A percentile compares a stretch with the other conserved stretches of the same genome.
phyloP scores from a whole-genome alignment of 306 rosid species.

The Mimosa bimucronata region DNA sequence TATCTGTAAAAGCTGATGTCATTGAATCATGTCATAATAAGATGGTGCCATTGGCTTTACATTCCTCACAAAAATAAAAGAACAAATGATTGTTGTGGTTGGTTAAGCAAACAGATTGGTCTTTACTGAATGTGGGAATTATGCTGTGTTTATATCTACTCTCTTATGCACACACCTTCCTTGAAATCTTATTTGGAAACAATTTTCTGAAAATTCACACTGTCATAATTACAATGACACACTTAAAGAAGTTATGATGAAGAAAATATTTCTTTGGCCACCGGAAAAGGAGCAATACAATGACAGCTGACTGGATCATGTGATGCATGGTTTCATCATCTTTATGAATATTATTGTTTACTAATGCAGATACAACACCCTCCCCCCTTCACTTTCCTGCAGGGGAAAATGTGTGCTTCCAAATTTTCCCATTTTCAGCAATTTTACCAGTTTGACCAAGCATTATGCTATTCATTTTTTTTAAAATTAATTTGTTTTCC shows the following conservation, averaged over 20 bases:
- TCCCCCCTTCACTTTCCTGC: not conserved
- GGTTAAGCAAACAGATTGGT: not conserved
- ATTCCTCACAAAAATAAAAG: not conserved
- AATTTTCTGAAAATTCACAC: not conserved
- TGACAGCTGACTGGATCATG: conserved; percentile 31
- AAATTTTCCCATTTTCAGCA: conserved; percentile 20
- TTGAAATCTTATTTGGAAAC: not conserved
- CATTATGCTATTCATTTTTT: conserved; percentile 26
- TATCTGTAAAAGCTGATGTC: conserved; percentile 22
- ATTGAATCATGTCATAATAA: not conserved
- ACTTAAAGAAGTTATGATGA: not conserved
- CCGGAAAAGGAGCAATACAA: conserved; percentile 15
- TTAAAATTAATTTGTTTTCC: conserved; percentile 36
- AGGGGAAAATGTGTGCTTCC: conserved; percentile 18
- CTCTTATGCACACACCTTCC: not conserved
- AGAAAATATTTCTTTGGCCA: conserved; percentile 2
- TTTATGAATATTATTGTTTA: conserved; percentile 9
- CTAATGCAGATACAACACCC: not conserved
- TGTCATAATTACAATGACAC: not conserved
- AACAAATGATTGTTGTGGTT: not conserved
- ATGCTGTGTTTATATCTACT: not conserved
- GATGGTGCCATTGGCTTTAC: not conserved
- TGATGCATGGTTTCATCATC: not conserved
- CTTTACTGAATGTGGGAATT: not conserved
- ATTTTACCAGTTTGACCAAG: not conserved